Evolutionary conservation across 2,329 filamentous ascomycete species (phyloP).

Genomic region (Colletotrichum lupini): DNA sequence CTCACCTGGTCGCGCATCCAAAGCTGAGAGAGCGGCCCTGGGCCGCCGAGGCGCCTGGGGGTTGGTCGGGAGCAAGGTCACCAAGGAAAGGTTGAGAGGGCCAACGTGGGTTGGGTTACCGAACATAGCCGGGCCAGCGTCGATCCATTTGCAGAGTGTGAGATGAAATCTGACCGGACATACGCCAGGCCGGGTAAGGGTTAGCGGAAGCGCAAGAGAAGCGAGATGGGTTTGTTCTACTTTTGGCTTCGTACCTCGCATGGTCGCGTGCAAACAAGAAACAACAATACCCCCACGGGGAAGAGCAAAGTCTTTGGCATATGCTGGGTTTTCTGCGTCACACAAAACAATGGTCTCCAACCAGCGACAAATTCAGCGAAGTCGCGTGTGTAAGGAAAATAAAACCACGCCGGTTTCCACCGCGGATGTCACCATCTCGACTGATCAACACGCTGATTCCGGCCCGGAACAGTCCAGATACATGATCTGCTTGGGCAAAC

Average conservation of each 20-base stretch:
- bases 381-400: slow-evolving; percentile 1
- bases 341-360: background rate
- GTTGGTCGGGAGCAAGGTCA: background rate
- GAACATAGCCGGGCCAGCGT: slow-evolving; percentile 24
- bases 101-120: slow-evolving; percentile 6
- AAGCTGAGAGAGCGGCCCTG: background rate
- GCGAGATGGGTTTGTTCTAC: background rate
- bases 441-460: slow-evolving; percentile 20
- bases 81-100: background rate
- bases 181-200: background rate
- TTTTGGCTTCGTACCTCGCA: background rate
- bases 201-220: background rate
- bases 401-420: slow-evolving; percentile 29
- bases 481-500: slow-evolving; percentile 20
- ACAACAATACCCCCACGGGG: background rate
- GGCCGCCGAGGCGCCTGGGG: background rate
- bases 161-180: background rate
- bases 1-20: slow-evolving; percentile 6
- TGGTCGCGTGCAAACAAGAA: background rate
- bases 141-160: slow-evolving; percentile 1
- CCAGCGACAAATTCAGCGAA: slow-evolving; percentile 29
- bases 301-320: background rate
- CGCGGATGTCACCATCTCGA: slow-evolving; percentile 24
- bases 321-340: slow-evolving; percentile 4
- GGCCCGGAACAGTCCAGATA: slow-evolving; percentile 1